These are phyloP conservation scores for Cutaneotrichosporon spelunceum DNA, from an alignment of 1,284 basidiomycete species.

Conservation along the genomic window DNA sequence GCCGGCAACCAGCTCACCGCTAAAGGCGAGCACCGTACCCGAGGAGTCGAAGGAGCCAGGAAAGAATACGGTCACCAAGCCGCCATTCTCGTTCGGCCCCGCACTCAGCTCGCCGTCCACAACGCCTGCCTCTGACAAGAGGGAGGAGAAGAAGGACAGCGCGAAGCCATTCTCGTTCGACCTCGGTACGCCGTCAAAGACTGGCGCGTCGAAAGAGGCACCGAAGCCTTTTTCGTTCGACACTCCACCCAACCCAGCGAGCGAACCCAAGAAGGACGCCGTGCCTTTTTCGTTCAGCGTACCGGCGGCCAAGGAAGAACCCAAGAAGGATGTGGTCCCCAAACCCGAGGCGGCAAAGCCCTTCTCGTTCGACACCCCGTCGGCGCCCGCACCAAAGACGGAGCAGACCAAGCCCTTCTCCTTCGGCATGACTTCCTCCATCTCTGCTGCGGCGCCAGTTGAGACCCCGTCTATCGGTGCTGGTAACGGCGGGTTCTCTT, in stretches of 20 bases:
- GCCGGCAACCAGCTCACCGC: not conserved
- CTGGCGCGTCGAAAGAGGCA: not conserved
- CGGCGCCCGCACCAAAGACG: not conserved
- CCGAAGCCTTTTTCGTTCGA: slow-evolving; percentile 13
- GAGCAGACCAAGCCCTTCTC: not conserved
- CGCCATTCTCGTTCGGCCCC: slow-evolving; percentile 11
- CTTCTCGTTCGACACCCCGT: slow-evolving; percentile 12
- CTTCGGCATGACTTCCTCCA: not conserved
- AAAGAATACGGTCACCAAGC: not conserved
- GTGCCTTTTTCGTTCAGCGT: not conserved
- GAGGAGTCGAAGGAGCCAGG: not conserved
- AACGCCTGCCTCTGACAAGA: not conserved
- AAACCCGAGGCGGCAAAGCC: too few relatives aligned
- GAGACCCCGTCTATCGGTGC: too few relatives aligned
- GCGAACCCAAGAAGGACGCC: slow-evolving; percentile 2
- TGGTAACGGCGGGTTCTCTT: not conserved
- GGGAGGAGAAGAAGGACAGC: not conserved
- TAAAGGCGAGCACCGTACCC: not conserved
- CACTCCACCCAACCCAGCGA: not conserved
- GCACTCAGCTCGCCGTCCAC: not conserved
- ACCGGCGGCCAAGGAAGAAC: not conserved
- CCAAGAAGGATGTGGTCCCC: not conserved
- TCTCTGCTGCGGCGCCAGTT: not conserved
- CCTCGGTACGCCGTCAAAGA: not conserved
- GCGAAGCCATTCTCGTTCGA: slow-evolving; percentile 8